Base-by-base conservation (phyloP, 495 filamentous ascomycete genomes). In the Thozetella sp. region DNA sequence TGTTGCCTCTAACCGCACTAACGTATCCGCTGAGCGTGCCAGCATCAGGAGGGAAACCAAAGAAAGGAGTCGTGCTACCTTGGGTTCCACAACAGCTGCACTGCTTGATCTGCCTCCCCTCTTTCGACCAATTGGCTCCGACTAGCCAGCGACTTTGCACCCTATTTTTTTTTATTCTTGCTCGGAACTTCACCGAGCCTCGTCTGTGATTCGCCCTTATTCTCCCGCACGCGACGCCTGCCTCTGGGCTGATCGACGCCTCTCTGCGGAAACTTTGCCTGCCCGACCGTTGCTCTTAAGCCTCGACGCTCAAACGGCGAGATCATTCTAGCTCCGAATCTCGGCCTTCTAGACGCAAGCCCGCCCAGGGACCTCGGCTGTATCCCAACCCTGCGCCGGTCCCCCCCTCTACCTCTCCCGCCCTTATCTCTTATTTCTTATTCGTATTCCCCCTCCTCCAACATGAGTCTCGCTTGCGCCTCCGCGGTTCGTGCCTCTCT, bases 381-480 rank as follows among this genome's bases (percentile, higher is more conserved):
- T 13, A 17, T 37, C 20, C 43, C 43, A 3, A 20, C n/a, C 43
- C 20, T n/a, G n/a, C 43, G 43, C 11, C 51, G 57, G 51, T 51
- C 56, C 54, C 56, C 53, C 20, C 54, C 57, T 50, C 27, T 30
- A 23, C 61, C 30, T 50, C 11, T 13, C 58, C 67, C 51, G 30
- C 59, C 57, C 26, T 23, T 9, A 13, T 25, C 24, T 55, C 22
- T 40, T 34, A 25, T 19, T 40, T 48, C 60, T 51, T 51, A 43
- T 53, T 53, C 57, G 24, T 43, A 26, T 34, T 40, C 59, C 58
- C 51, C 50, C 30, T 51, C 48, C 56, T 53, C 19, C 68, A 62
- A 55, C 68, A 73, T 73, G 71, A 56, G 66, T 26, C 26, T 67
- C 68, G 53, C 69, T 71, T 25, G 54, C 53, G 24, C 67, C 51